A percentile compares a stretch with the other conserved stretches of the same genome.
Conservation (phyloP, 1,284 basidiomycete species). For the Peniophora sp. region DNA sequence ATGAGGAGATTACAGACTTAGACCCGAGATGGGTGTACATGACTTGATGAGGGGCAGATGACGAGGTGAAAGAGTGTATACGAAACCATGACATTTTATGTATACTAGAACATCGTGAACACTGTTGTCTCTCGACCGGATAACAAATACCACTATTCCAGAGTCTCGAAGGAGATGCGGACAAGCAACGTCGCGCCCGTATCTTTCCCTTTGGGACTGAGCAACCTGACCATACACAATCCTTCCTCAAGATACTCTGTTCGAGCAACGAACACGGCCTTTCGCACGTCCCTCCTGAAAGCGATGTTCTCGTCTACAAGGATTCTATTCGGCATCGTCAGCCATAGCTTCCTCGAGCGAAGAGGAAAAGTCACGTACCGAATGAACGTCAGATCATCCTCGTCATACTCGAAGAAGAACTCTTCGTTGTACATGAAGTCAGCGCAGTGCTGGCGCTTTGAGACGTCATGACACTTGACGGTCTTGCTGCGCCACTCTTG, state of each 20-base stretch:
- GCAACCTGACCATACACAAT: conserved; percentile 43
- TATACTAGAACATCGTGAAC: neutral
- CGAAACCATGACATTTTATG: no score
- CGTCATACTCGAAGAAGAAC: conserved; percentile 41
- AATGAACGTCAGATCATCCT: conserved; percentile 42
- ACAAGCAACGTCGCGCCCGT: conserved; percentile 41
- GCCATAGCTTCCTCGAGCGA: conserved; percentile 19
- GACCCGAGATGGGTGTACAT: conserved; percentile 37
- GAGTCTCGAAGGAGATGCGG: conserved; percentile 4
- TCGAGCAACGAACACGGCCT: conserved; percentile 43
- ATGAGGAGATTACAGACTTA: conserved; percentile 33
- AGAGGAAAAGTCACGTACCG: conserved; percentile 26
- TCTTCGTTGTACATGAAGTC: conserved; percentile 38
- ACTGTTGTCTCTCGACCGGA: no score
- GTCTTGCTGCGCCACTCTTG: conserved; percentile 33
- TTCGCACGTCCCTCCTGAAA: conserved; percentile 32
- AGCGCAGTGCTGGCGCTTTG: conserved; percentile 20
- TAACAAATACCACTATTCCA: no score
- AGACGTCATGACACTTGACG: conserved; percentile 24
- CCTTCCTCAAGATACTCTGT: conserved; percentile 35
- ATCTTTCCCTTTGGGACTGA: conserved; percentile 46
- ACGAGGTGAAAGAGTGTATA: no score
- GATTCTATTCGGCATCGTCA: conserved; percentile 8
- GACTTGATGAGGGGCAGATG: conserved; percentile 14
- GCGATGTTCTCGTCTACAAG: conserved; percentile 24